These are phyloP conservation scores for Trichoderma reesei DNA, from an alignment of 495 filamentous ascomycete species.

Conservation along the genomic window DNA sequence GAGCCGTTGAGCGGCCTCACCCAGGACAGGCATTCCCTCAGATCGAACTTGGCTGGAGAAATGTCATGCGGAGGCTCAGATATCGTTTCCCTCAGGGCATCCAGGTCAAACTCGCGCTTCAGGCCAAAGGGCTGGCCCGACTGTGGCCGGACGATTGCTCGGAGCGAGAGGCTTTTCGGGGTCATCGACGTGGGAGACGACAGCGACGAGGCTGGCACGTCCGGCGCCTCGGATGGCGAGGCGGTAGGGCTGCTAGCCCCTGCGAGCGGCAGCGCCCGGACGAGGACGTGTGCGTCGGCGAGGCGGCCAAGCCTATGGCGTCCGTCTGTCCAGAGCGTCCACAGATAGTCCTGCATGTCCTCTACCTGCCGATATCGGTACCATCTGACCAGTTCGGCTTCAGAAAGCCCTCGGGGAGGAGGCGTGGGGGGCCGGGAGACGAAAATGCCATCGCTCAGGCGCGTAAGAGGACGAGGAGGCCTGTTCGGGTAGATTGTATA, in stretches of 20 bases:
- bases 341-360: background rate
- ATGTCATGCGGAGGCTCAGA: background rate
- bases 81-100: background rate
- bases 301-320: background rate
- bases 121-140: background rate
- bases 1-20: background rate
- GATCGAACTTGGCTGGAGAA: background rate
- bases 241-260: background rate
- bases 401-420: no score
- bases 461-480: no score
- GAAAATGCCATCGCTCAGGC: no score
- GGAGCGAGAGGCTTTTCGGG: background rate
- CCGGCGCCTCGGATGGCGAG: background rate
- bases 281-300: background rate
- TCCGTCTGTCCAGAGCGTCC: background rate
- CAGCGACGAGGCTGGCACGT: background rate
- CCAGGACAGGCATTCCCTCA: background rate
- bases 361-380: no score
- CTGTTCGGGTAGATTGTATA: no score
- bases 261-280: background rate
- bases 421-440: no score
- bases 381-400: background rate
- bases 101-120: background rate
- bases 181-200: background rate
- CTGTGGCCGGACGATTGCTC: background rate